These are phyloP conservation scores for Vitis rupestris DNA, from an alignment of 164 flowering plant species.

Conservation along the genomic window DNA sequence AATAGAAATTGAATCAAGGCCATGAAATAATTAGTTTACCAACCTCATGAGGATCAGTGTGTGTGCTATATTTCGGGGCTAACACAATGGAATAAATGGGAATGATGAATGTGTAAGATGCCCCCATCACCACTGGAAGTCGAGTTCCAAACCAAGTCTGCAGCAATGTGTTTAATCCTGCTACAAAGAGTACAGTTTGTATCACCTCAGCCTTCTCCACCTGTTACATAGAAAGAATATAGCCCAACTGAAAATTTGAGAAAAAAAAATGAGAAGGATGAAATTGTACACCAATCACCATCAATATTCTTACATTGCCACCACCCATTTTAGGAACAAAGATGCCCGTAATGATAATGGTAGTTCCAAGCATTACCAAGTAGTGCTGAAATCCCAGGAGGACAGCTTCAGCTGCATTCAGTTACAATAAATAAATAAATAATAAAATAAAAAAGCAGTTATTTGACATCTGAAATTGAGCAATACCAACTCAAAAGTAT, in stretches of 20 bases:
- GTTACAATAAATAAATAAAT: background rate
- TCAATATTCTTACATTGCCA: slow-evolving; percentile 39
- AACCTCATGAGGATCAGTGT: slow-evolving; percentile 49
- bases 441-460: background rate
- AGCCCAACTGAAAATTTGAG: background rate
- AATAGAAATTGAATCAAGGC: background rate
- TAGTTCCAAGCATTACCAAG: slow-evolving; percentile 66
- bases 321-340: slow-evolving; percentile 77
- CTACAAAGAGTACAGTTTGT: slow-evolving; percentile 61
- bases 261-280: background rate
- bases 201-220: slow-evolving; percentile 67
- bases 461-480: background rate
- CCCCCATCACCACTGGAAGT: slow-evolving; percentile 66
- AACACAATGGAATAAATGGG: slow-evolving; percentile 48
- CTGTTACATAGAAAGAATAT: slow-evolving; percentile 15
- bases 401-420: slow-evolving; percentile 50
- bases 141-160: slow-evolving; percentile 67
- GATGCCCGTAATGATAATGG: slow-evolving; percentile 47
- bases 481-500: background rate
- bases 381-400: slow-evolving; percentile 71
- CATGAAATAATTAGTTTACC: background rate
- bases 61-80: slow-evolving; percentile 23
- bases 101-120: slow-evolving; percentile 56
- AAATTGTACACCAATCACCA: too few relatives aligned
- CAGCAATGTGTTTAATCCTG: slow-evolving; percentile 67